Evolutionary conservation across 2,329 filamentous ascomycete genomes (phyloP).

Genomic region (Trichoderma endophyticum): DNA sequence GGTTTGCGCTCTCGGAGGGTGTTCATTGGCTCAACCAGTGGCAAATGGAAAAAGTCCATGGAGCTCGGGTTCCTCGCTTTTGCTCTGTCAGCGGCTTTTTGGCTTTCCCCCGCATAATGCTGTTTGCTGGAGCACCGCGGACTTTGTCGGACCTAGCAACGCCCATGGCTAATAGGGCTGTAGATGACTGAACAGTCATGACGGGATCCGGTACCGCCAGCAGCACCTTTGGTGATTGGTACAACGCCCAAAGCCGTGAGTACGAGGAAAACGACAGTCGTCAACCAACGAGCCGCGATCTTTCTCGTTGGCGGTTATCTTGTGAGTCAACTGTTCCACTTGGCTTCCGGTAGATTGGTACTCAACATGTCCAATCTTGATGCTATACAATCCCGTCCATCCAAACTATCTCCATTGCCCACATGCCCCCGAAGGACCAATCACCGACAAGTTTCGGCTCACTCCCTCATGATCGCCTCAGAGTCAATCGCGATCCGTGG

Average conservation of each 20-base stretch:
- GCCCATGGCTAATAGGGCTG: background rate
- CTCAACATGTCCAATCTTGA: background rate
- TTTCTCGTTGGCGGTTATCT: background rate
- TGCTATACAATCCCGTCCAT: background rate
- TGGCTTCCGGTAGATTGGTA: background rate
- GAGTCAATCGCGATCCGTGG: background rate
- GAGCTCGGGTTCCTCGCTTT: conserved; percentile 8
- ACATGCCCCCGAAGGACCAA: background rate
- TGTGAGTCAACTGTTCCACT: background rate
- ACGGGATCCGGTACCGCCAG: background rate
- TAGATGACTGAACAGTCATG: background rate
- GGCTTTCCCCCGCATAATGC: conserved; percentile 4
- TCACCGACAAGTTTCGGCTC: background rate
- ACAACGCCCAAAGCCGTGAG: background rate
- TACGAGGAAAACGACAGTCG: background rate
- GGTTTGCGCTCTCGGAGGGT: background rate
- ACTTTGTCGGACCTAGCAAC: background rate
- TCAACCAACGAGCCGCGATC: background rate
- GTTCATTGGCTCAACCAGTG: background rate
- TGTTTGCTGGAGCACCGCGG: background rate
- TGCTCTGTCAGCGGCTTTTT: conserved; percentile 9
- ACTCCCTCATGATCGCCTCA: conserved; percentile 7
- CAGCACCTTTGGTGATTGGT: background rate
- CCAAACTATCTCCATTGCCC: background rate
- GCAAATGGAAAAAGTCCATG: conserved; percentile 7